Base-by-base conservation (phyloP, 768 basidiomycete genomes). In the Rhizopogon roseolus region DNA sequence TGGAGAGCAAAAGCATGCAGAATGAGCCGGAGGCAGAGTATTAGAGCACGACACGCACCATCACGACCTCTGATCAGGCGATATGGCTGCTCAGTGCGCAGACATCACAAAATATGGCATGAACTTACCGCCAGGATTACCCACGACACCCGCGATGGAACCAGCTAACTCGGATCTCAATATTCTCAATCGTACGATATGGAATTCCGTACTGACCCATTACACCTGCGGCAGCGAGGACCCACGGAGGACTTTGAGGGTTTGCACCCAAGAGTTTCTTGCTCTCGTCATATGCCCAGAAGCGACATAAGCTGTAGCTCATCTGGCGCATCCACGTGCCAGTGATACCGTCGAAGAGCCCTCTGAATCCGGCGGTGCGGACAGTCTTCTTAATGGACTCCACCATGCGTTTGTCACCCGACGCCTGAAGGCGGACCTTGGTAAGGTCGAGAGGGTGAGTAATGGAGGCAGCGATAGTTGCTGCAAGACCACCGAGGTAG, bases 241-340 rank as follows among this genome's bases (percentile, higher is more conserved):
- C 83, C 85, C 86, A 94, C 10, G 89, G 83, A 3, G 91, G 83
- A 0, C 86, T 78, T 58, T 88, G 78, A 62, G 69, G 62, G 70
- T 72, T 76, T 13, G 88, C 87, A 19, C 88, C 88, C 0, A 94
- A 62, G 6, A 86, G 58, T 74, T 87, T 91, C 77, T 93, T 95
- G 67, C 86, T 90, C 73, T 90, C 88, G 57, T 94, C 92, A 67
- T 94, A 93, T 14, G 89, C 90, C 83, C 90, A 93, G 75, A 93
- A 95, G n/a, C 92, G 79, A 67, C 90, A 92, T 67, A 93, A 75
- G 41, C 89, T 92, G 72, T 95, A 95, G 34, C 85, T 89, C 90
- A 94, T 92, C 71, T 96, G 93, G 28, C 93, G 81, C 70, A 96
- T 71, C 83, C 90, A 87, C 27, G 93, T 96, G 29, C 92, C 93